A percentile compares a stretch with the other conserved stretches of the same genome.
phyloP scores from a whole-genome alignment of 1,284 basidiomycete genomes.

The Sporisorium sorghi region DNA sequence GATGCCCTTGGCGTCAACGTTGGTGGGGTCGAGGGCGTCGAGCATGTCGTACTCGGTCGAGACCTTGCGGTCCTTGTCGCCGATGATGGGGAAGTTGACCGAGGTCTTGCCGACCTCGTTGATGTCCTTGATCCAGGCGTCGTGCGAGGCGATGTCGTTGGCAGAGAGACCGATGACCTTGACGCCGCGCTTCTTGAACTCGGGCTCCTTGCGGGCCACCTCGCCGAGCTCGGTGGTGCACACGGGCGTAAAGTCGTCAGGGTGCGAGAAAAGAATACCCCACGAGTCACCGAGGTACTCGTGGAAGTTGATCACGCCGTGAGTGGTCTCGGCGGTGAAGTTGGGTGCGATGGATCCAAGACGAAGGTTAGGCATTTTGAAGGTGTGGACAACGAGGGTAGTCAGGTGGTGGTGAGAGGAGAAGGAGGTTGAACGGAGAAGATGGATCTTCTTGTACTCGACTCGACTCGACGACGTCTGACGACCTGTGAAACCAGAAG shows the following conservation, averaged over 20 bases:
- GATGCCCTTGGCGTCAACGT: conserved; percentile 87
- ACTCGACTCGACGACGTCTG: conserved; percentile 11
- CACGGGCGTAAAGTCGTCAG: conserved; percentile 75
- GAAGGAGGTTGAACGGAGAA: not conserved
- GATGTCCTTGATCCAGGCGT: conserved; percentile 87
- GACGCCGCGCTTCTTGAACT: conserved; percentile 87
- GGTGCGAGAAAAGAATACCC: conserved; percentile 78
- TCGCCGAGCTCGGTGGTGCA: conserved; percentile 92
- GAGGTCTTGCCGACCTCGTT: conserved; percentile 81
- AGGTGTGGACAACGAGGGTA: too few relatives aligned
- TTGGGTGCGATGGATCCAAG: conserved; percentile 67
- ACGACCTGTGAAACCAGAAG: not conserved
- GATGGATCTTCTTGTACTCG: conserved; percentile 19
- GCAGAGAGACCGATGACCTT: conserved; percentile 83
- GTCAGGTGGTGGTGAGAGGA: conserved; percentile 5
- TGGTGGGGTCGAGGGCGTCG: conserved; percentile 92
- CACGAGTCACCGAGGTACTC: conserved; percentile 89
- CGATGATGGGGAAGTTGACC: conserved; percentile 94
- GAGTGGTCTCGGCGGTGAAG: conserved; percentile 67
- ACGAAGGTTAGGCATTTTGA: conserved; percentile 70
- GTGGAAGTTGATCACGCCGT: conserved; percentile 77
- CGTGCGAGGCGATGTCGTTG: conserved; percentile 83
- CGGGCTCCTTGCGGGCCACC: conserved; percentile 84
- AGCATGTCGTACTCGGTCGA: conserved; percentile 84
- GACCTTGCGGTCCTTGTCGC: conserved; percentile 83